phyloP scores from a whole-genome alignment of 2,329 filamentous ascomycete genomes.

The Stemphylium lycopersici region DNA sequence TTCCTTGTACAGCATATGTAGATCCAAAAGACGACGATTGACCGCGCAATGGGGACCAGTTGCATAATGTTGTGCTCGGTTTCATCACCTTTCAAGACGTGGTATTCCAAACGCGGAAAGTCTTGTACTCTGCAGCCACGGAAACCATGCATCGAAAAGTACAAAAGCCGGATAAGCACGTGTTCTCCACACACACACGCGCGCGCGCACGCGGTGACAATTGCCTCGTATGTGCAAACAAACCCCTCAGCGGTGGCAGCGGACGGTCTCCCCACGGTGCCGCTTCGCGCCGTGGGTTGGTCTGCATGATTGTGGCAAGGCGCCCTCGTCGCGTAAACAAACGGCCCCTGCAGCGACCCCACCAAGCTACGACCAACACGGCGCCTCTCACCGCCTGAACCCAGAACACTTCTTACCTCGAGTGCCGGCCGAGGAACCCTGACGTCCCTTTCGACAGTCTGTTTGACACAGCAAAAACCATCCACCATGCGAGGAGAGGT shows the following conservation, averaged over 20 bases:
- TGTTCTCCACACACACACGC: too few relatives aligned
- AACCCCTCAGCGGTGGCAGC: neutral
- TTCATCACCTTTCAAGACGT: neutral
- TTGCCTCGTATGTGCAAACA: neutral
- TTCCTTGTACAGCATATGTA: neutral
- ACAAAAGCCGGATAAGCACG: too few relatives aligned
- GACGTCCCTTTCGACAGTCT: slow-evolving; percentile 35
- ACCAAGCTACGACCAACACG: slow-evolving; percentile 28
- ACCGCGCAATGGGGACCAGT: neutral
- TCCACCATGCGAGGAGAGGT: slow-evolving; percentile 52
- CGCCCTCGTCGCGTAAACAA: slow-evolving; percentile 23
- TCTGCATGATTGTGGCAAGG: slow-evolving; percentile 11
- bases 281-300: slow-evolving; percentile 3
- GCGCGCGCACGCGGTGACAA: too few relatives aligned
- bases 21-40: neutral
- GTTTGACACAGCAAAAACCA: slow-evolving; percentile 43
- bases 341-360: slow-evolving; percentile 26
- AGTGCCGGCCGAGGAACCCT: slow-evolving; percentile 15
- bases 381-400: slow-evolving; percentile 24
- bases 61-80: neutral
- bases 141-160: too few relatives aligned
- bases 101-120: too few relatives aligned
- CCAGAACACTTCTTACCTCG: slow-evolving; percentile 20
- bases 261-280: neutral
- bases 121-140: too few relatives aligned